Evolutionary conservation across 2,329 filamentous ascomycete species (phyloP), one percentile per base, ranked within the genome.

Genomic region (Raffaelea ambrosiae): DNA sequence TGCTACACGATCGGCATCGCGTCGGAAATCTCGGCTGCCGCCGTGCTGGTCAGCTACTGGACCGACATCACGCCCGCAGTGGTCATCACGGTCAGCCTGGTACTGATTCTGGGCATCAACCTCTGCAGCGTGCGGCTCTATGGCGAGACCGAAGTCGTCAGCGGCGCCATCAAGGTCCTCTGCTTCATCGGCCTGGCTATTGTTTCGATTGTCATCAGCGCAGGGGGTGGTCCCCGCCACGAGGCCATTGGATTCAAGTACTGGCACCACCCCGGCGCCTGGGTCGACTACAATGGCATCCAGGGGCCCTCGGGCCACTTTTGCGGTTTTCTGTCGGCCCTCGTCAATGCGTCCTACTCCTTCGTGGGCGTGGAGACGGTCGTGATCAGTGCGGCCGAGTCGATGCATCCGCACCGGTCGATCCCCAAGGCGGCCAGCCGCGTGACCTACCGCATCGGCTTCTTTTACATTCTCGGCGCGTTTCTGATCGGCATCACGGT

Each of bases 391-490:
- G 52, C 53, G 2, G 52, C 50, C 48, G 53, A 55, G 38, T 50
- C 53, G 11, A 21, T 35, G 8, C 39, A 55, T 22, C 53, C 53
- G 2, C 53, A 54, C 36, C 47, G 50, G 19, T 48, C 53, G 31
- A 54, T 55, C 14, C 53, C 53, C 22, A 55, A 54, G 31, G 52
- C 53, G 2, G 52, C 52, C 14, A 48, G 49, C 16, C 45, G 50
- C 9, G 48, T 55, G 8, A 54, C 52, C 3, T 51, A 49, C 43
- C 52, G 53, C 1, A 55, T 55, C 36, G 52, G 48, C 13, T 44
- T 55, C 29, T 55, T 55, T 36, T 55, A 55, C 38, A 53, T 55
- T 40, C 45, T 55, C 4, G 53, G 52, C 23, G 52, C 52, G 1
- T 42, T 55, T 2, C 43, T 55, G 18, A 54, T 55, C 35, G 48